Evolutionary conservation across 2,329 filamentous ascomycete genomes (phyloP), one percentile per base, ranked within the genome.

Genomic region (Penicillium palitans): DNA sequence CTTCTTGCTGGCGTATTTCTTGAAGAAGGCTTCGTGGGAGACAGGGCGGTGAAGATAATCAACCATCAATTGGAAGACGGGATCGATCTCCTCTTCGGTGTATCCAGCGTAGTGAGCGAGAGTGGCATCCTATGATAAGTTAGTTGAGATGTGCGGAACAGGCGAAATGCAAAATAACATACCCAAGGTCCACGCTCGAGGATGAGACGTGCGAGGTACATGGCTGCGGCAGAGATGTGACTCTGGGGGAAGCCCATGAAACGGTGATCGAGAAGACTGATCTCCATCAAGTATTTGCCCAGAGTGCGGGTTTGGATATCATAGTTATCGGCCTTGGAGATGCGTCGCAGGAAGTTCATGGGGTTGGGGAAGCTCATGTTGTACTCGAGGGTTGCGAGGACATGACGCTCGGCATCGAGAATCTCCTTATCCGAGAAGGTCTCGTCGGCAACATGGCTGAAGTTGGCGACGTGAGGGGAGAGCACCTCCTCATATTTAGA

Each of bases 1-100:
- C 80, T 96, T 97, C 83, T 98, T 99, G 85, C 91, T 96, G 57
- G 95, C 95, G 76, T 99, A 99, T 79, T 99, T 99, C 85, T 96
- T 96, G 84, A 97, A 98, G 83, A 99, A 97, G 39, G 95, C 96
- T 75, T 98, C 93, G 72, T 99, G 95, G 44, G 88, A 85, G 54
- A 97, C 90, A 27, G 93, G 95, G 13, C 90, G 87, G 59, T 90
- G 90, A 40, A 99, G 88, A 74, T 99, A 99, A 76, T 99, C 93
- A 61, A 99, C 87, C 93, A 99, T 97, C 61, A 98, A 84, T 69
- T 89, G 85, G 72, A 96, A 91, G 41, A 98, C 90, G 12, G 93
- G 93, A 74, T 93, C 86, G 67, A 99, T 92, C 77, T 99, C 91
- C 47, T 93, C 87, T 76, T 98, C 93, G 3, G 85, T 89, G 77